Percentiles rank a stretch among this genome's conserved stretches.
Evolutionary conservation across 768 basidiomycete species (phyloP).

Genomic region (Tylopilus intermedius): DNA sequence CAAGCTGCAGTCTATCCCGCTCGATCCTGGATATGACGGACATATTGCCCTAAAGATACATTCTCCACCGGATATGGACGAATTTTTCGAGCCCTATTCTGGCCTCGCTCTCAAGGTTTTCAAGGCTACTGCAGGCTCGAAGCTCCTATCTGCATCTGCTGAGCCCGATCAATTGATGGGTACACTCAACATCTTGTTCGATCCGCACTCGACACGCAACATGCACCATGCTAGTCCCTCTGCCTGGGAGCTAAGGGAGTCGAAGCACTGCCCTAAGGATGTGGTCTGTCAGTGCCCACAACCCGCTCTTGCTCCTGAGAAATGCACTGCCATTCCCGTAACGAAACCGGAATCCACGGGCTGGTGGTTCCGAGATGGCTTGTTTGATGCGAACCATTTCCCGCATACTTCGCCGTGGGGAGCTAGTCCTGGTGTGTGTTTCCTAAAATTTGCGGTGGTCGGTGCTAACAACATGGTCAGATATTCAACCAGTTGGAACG

Average conservation of each 20-base stretch:
- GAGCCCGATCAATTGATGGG: conserved; percentile 1
- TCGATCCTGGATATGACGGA: conserved; percentile 4
- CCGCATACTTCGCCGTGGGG: not conserved
- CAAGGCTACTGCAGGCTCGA: not conserved
- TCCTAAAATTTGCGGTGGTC: not conserved
- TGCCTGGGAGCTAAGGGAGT: conserved; percentile 1
- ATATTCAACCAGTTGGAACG: conserved; percentile 8
- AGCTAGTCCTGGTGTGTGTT: not conserved
- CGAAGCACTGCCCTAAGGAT: not conserved
- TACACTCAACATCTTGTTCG: conserved; percentile 10
- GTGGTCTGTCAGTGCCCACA: not conserved
- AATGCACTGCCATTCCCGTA: not conserved
- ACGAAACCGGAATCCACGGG: conserved; percentile 11
- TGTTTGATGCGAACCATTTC: not conserved
- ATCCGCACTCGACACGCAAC: conserved; percentile 11
- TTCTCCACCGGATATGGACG: not conserved
- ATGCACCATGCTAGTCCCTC: conserved; percentile 8
- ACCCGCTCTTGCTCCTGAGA: not conserved
- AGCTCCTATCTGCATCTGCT: not conserved
- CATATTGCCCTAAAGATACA: conserved; percentile 5
- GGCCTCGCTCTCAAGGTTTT: conserved; percentile 5
- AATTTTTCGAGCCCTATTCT: conserved; percentile 6
- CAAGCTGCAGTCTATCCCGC: not conserved
- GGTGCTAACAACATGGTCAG: not conserved
- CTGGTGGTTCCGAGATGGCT: conserved; percentile 6